Evolutionary conservation across 495 filamentous ascomycete species (phyloP), one percentile per base, ranked within the genome.

Genomic region (Astrothelium macrocarpum): DNA sequence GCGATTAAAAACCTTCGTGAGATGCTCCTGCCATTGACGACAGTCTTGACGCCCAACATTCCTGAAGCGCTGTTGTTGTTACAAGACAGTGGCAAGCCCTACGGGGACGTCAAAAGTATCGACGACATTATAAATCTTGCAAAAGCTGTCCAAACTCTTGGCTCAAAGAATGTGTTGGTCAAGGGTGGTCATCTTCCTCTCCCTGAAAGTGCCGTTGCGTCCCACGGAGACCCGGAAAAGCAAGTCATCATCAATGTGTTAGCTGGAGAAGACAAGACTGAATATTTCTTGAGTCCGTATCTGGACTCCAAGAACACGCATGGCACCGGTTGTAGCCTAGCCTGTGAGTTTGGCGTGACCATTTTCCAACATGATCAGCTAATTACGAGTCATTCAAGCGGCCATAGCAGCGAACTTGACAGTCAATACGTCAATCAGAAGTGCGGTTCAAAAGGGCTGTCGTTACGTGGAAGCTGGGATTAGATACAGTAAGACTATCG

Each of bases 181-280:
- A 98, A 98, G 75, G 94, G 94, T 34, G 94, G 94, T 1, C 94
- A 98, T 78, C 72, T 87, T n/a, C 91, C 94, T 9, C 79, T 96
- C 59, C 86, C 79, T 3, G 82, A 81, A 64, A 82, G 87, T 18
- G 78, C 79, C 3, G 74, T 74, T 29, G 76, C 78, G 1, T 83
- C 89, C 0, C 76, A 75, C 46, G 74, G 73, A 20, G 75, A 81
- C 1, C 78, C 76, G 26, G 86, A 91, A 32, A 82, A 75, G 53
- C 77, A 87, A 26, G 72, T 82, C 4, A 84, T 96, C 1, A 77
- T 95, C 29, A 87, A 97, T 72, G 79, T 95, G 29, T 79, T 96
- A 1, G 82, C 82, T 64, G 85, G 90, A 39, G 80, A 82, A 2
- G 77, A 76, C 0, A 66, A 81, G 20, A 67, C 76, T 0, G 78